Evolutionary conservation across 805 yeast genomes (phyloP), one percentile per base, ranked within the genome.

Genomic region (Candida endomychidarum): DNA sequence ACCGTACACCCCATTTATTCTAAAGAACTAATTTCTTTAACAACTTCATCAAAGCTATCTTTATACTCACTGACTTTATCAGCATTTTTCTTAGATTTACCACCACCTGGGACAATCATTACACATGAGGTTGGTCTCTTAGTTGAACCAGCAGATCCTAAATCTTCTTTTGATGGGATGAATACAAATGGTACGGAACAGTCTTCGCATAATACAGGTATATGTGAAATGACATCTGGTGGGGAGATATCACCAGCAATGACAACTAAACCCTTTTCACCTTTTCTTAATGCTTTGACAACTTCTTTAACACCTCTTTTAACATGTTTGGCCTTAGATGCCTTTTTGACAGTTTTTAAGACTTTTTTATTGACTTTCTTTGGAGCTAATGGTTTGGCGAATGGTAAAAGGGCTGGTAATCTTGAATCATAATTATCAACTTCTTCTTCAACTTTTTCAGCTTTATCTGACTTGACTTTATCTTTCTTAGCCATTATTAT

Each of bases 271-370:
- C 99, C 99, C 68, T 93, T 93, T 64, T 90, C 98, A 51, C 98
- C 98, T 69, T 93, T 93, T 74, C 99, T 83, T 49, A 93, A 77
- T 16, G 98, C 93, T 72, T 93, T 93, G 55, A 91, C 98, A 25
- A 93, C 99, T 70, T 93, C 99, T 69, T 93, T 93, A 42, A 93
- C 98, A 63, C 99, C 99, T 70, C 99, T 81, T 71, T 89, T 91
- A 53, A 93, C 96, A 66, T 91, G 96, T 72, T 93, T 93, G 49
- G 96, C 95, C 72, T 93, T 93, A 39, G 98, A 89, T 8, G 99
- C 98, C 66, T 88, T 91, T 77, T 93, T 93, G 49, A 93, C 95
- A 32, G 96, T 87, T 72, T 93, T 93, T 59, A 95, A 77, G 12
- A 91, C 83, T 68, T 91, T 93, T 70, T 93, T 93, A 74, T 93